Evolutionary conservation across 2,329 filamentous ascomycete species (phyloP), one percentile per base, ranked within the genome.

Genomic region (Stemphylium beticola): DNA sequence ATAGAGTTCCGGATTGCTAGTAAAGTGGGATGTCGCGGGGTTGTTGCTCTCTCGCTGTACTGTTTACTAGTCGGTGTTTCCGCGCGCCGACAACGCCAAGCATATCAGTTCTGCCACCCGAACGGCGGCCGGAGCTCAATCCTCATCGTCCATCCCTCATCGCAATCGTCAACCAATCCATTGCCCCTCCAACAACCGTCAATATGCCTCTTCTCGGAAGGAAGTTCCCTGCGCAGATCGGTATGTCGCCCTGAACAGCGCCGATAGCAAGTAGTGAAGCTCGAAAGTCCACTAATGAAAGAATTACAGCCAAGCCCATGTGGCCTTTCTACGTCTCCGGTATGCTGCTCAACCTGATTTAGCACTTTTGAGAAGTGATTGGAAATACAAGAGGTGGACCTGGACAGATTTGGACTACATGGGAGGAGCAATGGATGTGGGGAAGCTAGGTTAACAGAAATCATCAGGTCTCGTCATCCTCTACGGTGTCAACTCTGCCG

Each of bases 301-400:
- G 40, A 45, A 49, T 57, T 74, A 77, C 76, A 98, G 93, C 91
- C 82, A 86, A 86, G 84, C 92, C 93, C 71, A 88, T 96, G 88
- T 87, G 86, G 78, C 93, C 93, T 69, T 98, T 98, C 87, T 95
- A 93, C 84, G 84, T 85, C 79, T 93, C 93, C 77, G 92, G 93
- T 96, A 95, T 76, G 90, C 83, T 43, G 57, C 61, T 32, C 45
- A 47, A 18, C 34, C 44, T 43, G 49, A 17, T 18, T 37, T 24
- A 17, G 9, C n/a, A 18, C 15, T n/a, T n/a, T 7, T 7, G 3
- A 17, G 24, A 24, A 39, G 4, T 5, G 2, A n/a, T 17, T 4
- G 12, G 14, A 31, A 20, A 24, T 4, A 20, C 32, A 59, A 52
- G 48, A 59, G 51, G 36, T 37, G 49, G 38, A 42, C 43, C 17